phyloP scores from a whole-genome alignment of 2,329 filamentous ascomycete genomes.

The Leptographium wingfieldii region DNA sequence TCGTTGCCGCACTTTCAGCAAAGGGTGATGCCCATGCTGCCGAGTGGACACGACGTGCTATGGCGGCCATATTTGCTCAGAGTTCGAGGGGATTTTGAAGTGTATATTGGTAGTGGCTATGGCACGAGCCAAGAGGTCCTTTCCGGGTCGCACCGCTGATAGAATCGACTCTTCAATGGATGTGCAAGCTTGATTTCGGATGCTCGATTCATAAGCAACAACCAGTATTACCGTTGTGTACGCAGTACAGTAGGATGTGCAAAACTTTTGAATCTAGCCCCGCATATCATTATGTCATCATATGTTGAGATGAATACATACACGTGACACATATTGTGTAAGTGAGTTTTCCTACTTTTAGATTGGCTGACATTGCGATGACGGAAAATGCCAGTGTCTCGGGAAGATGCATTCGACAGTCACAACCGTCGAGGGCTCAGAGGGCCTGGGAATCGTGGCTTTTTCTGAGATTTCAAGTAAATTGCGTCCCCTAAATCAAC shows the following conservation, averaged over 20 bases:
- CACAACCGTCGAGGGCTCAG: not conserved
- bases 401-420: not conserved
- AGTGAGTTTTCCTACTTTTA: not conserved
- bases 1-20: not conserved
- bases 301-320: too few relatives aligned
- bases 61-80: not conserved
- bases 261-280: not conserved
- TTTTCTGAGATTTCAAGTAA: not conserved
- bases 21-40: not conserved
- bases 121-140: not conserved
- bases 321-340: not conserved
- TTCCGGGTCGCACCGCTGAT: not conserved
- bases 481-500: too few relatives aligned
- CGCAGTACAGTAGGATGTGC: not conserved
- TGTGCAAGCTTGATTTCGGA: not conserved
- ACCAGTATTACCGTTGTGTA: too few relatives aligned
- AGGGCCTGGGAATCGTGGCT: not conserved
- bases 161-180: not conserved
- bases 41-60: not conserved
- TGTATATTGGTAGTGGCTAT: not conserved
- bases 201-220: not conserved
- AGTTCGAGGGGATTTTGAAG: not conserved
- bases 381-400: not conserved
- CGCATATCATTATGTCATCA: not conserved
- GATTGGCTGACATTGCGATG: not conserved